Conservation (phyloP, 2,329 filamentous ascomycete genomes). For the Paraconiothyrium brasiliense region DNA sequence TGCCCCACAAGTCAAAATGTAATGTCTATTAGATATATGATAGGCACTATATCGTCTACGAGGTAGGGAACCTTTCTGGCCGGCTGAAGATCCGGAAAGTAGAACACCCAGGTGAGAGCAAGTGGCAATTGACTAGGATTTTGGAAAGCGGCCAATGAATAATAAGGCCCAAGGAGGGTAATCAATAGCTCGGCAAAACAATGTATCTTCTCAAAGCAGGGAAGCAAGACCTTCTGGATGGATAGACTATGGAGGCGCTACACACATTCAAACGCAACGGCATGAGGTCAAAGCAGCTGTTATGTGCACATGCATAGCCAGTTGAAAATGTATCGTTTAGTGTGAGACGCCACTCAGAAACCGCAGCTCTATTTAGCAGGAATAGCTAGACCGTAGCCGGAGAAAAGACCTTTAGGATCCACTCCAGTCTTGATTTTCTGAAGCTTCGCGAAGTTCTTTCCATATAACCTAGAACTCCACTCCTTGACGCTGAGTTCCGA, state of each 20-base stretch:
- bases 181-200: constrained; percentile 14
- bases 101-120: constrained; percentile 5
- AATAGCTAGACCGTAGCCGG: constrained; percentile 2
- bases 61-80: constrained; percentile 1
- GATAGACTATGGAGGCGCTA: constrained; percentile 14
- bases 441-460: constrained; percentile 8
- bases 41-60: constrained; percentile 14
- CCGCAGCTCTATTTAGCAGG: background rate
- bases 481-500: constrained; percentile 8
- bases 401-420: background rate
- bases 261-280: constrained; percentile 15
- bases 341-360: background rate
- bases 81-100: constrained; percentile 13
- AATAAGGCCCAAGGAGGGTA: constrained; percentile 8
- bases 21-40: background rate
- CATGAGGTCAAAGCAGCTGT: background rate
- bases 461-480: constrained; percentile 7
- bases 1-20: no score
- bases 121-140: background rate
- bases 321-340: background rate
- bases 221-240: constrained; percentile 5
- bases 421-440: constrained; percentile 1
- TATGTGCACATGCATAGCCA: background rate
- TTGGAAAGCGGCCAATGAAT: background rate
- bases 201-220: background rate